Evolutionary conservation across 2,329 filamentous ascomycete genomes (phyloP), one percentile per base, ranked within the genome.

Genomic region (Phoma sp.): DNA sequence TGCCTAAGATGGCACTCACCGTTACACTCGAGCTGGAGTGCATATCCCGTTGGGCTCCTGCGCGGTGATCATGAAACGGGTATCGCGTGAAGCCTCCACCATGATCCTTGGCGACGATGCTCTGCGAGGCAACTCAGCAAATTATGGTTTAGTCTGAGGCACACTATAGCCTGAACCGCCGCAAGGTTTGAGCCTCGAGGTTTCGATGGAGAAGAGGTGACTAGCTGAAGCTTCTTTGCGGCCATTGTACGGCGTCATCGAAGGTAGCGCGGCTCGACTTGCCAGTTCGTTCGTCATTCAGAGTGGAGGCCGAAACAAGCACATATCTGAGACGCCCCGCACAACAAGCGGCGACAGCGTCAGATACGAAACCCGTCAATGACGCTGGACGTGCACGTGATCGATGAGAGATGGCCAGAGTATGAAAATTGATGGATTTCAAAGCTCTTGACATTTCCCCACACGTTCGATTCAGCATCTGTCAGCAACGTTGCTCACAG

Each of bases 51-150:
- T 38, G 27, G 32, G 21, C 24, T 37, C 33, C 32, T 61, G 38
- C 41, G 57, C 37, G 62, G 51, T 55, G 58, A 32, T 50, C 51
- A 52, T 73, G 71, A 74, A 74, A 74, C 72, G 39, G 48, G 55
- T 43, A 54, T 39, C 67, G 72, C 60, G 40, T 55, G 71, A 72
- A 63, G 50, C 37, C 43, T 43, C 41, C 43, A 36, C 43, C 19
- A 8, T 33, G 7, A 27, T 52, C 51, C 66, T 69, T 71, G 65
- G 67, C 68, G 52, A 40, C 43, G 43, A 47, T 51, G 19, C n/a
- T 43, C 48, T 40, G 13, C 24, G 12, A 32, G 35, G 15, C 6
- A 12, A 24, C 29, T 17, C n/a, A 15, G n/a, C 24, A 35, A 7
- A 47, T 7, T 5, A 10, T 13, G 31, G 17, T 17, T 41, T 9